These are phyloP conservation scores for Lomentospora prolificans DNA, from an alignment of 2,329 filamentous ascomycete species.

Conservation along the genomic window DNA sequence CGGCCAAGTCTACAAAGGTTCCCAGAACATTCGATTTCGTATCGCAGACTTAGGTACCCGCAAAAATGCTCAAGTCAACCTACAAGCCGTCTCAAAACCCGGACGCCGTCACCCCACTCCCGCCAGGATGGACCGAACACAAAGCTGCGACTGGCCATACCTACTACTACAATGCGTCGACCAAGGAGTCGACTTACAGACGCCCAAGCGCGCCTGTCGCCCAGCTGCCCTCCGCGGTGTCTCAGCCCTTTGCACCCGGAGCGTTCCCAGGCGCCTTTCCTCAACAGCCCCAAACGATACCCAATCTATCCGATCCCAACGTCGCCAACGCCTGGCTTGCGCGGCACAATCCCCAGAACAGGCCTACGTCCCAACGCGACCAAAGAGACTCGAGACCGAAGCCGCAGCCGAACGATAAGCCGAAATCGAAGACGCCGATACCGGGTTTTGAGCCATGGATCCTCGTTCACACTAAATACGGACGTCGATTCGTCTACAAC, in stretches of 20 bases:
- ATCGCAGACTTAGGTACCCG: neutral
- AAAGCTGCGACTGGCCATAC: constrained; percentile 77
- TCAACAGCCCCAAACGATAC: constrained; percentile 19
- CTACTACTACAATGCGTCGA: constrained; percentile 79
- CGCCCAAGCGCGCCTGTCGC: constrained; percentile 44
- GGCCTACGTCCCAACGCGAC: constrained; percentile 26
- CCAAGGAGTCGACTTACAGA: constrained; percentile 79
- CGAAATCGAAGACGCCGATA: constrained; percentile 68
- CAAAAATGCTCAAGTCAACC: constrained; percentile 65
- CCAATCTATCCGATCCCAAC: constrained; percentile 39
- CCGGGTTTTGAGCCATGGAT: constrained; percentile 81
- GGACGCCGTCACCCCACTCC: constrained; percentile 46
- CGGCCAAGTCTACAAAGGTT: too few species aligned
- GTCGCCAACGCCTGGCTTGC: constrained; percentile 53
- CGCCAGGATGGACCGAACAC: constrained; percentile 85
- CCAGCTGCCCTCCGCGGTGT: constrained; percentile 9
- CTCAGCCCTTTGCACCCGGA: constrained; percentile 15
- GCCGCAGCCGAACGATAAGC: constrained; percentile 67
- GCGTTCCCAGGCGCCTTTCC: constrained; percentile 22
- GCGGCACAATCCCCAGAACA: constrained; percentile 30
- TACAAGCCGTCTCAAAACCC: constrained; percentile 44
- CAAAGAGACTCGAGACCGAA: constrained; percentile 38
- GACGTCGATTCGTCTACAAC: constrained; percentile 85
- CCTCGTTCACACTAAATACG: constrained; percentile 84
- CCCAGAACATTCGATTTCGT: too few species aligned